Percentiles rank a stretch among this genome's conserved stretches.
phyloP scores from a whole-genome alignment of 495 filamentous ascomycete genomes.

The Aspergillus nanangensis region DNA sequence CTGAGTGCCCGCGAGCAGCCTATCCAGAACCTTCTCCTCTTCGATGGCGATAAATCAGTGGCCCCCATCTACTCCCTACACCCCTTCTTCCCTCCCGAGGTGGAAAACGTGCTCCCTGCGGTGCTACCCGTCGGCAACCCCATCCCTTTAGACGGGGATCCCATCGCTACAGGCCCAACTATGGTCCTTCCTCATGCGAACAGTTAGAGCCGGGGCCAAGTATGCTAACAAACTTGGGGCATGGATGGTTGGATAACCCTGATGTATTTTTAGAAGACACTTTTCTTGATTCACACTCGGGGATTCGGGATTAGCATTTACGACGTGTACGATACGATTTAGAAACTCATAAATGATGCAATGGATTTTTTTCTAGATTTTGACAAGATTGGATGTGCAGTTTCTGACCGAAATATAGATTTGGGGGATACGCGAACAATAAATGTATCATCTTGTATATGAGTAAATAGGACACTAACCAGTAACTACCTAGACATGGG shows the following conservation, averaged over 20 bases:
- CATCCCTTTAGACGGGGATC: constrained; percentile 19
- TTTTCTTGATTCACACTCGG: neutral
- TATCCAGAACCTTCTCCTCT: constrained; percentile 88
- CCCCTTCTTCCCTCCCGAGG: constrained; percentile 52
- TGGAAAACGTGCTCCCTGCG: constrained; percentile 20
- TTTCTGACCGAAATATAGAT: too few species aligned
- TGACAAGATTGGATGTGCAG: too few species aligned
- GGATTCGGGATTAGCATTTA: neutral
- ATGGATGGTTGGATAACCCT: too few species aligned
- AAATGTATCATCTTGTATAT: too few species aligned
- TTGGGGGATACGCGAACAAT: too few species aligned
- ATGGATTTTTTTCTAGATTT: too few species aligned
- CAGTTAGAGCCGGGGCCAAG: too few species aligned
- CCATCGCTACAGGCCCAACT: neutral
- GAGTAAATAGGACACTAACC: too few species aligned
- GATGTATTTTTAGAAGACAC: neutral
- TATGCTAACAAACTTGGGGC: too few species aligned
- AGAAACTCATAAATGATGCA: too few species aligned
- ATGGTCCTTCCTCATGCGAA: too few species aligned
- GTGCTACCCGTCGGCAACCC: constrained; percentile 29
- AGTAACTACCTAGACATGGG: too few species aligned
- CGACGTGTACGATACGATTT: constrained; percentile 17
- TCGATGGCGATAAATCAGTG: constrained; percentile 77
- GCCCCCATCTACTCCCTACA: constrained; percentile 80
- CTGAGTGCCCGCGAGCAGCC: constrained; percentile 86